Conservation (phyloP, 306 rosid genomes). For the Casuarina cunninghamiana region DNA sequence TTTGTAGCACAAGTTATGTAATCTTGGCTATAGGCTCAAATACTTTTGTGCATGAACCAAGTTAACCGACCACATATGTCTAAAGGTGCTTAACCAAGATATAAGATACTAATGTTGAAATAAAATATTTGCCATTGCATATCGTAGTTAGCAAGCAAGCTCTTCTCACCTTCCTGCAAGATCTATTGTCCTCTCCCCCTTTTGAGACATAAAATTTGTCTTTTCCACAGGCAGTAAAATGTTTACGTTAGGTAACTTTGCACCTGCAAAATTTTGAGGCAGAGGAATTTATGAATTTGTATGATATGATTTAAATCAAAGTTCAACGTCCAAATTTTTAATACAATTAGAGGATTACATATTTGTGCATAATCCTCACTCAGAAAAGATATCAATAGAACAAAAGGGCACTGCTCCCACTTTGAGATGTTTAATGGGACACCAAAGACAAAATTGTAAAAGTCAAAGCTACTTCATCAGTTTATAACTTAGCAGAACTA, state of each 20-base stretch:
- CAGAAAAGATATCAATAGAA: background rate
- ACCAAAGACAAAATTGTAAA: background rate
- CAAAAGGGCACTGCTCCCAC: background rate
- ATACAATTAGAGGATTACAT: background rate
- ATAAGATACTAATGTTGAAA: background rate
- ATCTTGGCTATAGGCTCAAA: background rate
- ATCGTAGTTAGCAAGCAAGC: conserved; percentile 5
- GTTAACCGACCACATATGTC: background rate
- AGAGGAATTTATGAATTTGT: background rate
- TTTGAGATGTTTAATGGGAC: background rate
- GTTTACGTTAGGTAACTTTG: conserved; percentile 58
- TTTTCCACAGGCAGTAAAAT: conserved; percentile 65
- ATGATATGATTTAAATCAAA: background rate
- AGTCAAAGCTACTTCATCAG: background rate
- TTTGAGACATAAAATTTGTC: conserved; percentile 39
- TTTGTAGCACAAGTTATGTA: background rate
- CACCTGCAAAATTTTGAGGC: conserved; percentile 48
- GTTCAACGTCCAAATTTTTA: background rate
- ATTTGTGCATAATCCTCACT: background rate
- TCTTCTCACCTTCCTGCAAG: conserved; percentile 83
- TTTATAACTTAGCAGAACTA: background rate
- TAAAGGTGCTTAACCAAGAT: background rate
- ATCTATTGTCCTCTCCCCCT: conserved; percentile 57
- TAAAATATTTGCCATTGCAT: conserved; percentile 19
- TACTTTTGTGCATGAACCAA: background rate